Base-by-base conservation (phyloP, 768 basidiomycete species). In the Hericium rajendrae region DNA sequence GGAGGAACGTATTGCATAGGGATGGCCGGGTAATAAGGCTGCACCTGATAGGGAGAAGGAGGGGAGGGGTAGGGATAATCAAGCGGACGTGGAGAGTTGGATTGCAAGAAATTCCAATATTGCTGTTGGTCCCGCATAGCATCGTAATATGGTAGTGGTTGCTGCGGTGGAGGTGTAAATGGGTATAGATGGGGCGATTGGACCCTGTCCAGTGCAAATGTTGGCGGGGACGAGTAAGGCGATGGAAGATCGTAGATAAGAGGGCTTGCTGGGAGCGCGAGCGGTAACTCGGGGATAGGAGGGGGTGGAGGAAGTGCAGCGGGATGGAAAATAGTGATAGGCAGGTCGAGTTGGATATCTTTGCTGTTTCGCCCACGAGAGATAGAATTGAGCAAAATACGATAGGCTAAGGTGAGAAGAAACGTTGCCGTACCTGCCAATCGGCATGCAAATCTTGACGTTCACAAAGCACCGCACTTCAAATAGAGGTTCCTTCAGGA, bases 381-480 rank as follows among this genome's bases (percentile, higher is more conserved):
- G 32, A 60, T 54, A 51, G 10, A 2, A 28, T 6, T 38, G 38
- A 32, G n/a, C 4, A 48, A 39, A 18, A 51, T 12, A 1, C 24
- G 28, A 15, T 18, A 18, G 49, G 49, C 55, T 56, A 59, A 26
- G 3, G 26, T 56, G 18, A 22, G n/a, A 54, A 41, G 18, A 57
- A 39, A 3, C 9, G 70, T 52, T 32, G 32, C 32, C 32, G 32
- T 62, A 89, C 88, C 79, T 85, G 66, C 82, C 86, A 43, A 85
- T 70, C n/a, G 83, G 84, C 83, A 88, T 84, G n/a, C 72, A 72
- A 53, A 91, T 74, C 66, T 75, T 84, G 53, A 91, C 71, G 24
- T 71, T 73, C n/a, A 90, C 73, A 13, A 76, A 69, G 59, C 85
- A 86, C 48, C 77, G 73, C 28, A 92, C 78, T 65, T 87, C 84